Percentiles rank a stretch among this genome's conserved stretches.
These are phyloP conservation scores for Candida sp. DNA, from an alignment of 1,139 yeast species.

Conservation along the genomic window DNA sequence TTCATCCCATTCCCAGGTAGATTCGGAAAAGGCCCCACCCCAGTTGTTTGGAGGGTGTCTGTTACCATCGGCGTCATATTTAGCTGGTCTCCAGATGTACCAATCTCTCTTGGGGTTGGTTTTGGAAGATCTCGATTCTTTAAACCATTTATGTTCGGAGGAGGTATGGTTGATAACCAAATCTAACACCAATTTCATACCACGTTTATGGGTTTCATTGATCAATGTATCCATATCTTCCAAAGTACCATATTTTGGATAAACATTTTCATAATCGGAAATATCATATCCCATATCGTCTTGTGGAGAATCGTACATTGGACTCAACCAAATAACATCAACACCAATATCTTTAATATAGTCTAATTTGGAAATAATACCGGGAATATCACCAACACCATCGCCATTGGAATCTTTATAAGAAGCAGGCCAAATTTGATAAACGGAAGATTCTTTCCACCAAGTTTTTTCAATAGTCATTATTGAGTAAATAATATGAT, in stretches of 20 bases:
- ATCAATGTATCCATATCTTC: conserved; percentile 48
- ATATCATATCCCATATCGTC: conserved; percentile 65
- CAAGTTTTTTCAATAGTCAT: conserved; percentile 22
- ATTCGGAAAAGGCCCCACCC: conserved; percentile 48
- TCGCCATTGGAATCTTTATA: conserved; percentile 56
- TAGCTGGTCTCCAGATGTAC: conserved; percentile 55
- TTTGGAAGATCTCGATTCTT: conserved; percentile 48
- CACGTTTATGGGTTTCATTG: conserved; percentile 43
- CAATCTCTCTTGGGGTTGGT: conserved; percentile 55
- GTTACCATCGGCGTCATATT: conserved; percentile 40
- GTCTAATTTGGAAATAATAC: conserved; percentile 49
- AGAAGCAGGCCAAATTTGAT: conserved; percentile 60
- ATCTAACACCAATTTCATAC: conserved; percentile 49
- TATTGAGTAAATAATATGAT: not conserved
- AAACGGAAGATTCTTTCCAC: conserved; percentile 58
- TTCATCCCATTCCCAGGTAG: conserved; percentile 57
- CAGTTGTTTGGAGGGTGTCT: conserved; percentile 57
- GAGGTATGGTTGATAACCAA: conserved; percentile 59
- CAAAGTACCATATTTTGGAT: conserved; percentile 50
- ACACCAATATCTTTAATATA: conserved; percentile 49
- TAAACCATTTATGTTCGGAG: conserved; percentile 52
- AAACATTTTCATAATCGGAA: conserved; percentile 46
- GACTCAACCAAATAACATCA: conserved; percentile 54
- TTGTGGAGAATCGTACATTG: conserved; percentile 57
- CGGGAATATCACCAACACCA: conserved; percentile 55